Percentiles rank a stretch among this genome's conserved stretches.
phyloP scores from a whole-genome alignment of 73 alveolate genomes.

The Diophrys appendiculata region DNA sequence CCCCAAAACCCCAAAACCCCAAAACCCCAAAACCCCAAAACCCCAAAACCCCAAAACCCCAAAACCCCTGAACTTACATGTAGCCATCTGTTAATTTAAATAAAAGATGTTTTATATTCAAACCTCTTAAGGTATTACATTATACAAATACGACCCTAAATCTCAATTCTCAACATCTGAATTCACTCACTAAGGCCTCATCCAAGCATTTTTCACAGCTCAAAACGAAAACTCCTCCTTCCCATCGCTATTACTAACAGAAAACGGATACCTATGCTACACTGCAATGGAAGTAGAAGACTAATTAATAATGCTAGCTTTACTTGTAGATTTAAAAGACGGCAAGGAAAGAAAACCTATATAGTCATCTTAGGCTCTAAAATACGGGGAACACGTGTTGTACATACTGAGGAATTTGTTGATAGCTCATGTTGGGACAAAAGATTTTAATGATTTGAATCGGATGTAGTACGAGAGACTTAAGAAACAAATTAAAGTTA shows the following conservation, averaged over 20 bases:
- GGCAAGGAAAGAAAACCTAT: conserved; percentile 3
- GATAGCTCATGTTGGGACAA: conserved; percentile 25
- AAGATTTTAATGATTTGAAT: conserved; percentile 17
- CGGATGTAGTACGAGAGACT: conserved; percentile 16
- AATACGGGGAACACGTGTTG: conserved; percentile 10
- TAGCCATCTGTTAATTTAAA: too few relatives aligned
- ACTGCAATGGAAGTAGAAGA: conserved; percentile 27
- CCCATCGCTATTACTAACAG: conserved; percentile 15
- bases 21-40: too few relatives aligned
- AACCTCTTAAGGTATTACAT: not conserved
- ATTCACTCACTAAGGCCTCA: conserved; percentile 8
- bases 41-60: too few relatives aligned
- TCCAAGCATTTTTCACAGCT: conserved; percentile 36
- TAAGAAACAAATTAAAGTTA: conserved; percentile 20
- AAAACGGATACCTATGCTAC: conserved; percentile 23
- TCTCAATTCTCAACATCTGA: not conserved
- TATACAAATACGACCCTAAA: not conserved
- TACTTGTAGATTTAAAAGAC: too few relatives aligned
- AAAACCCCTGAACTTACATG: too few relatives aligned
- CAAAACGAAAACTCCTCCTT: conserved; percentile 16
- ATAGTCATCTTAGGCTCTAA: conserved; percentile 8
- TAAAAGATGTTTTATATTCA: not conserved
- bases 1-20: too few relatives aligned
- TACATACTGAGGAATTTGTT: conserved; percentile 22
- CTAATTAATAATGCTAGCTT: not conserved